phyloP scores from a whole-genome alignment of 805 yeast genomes.

The Scheffersomyces ergatensis region DNA sequence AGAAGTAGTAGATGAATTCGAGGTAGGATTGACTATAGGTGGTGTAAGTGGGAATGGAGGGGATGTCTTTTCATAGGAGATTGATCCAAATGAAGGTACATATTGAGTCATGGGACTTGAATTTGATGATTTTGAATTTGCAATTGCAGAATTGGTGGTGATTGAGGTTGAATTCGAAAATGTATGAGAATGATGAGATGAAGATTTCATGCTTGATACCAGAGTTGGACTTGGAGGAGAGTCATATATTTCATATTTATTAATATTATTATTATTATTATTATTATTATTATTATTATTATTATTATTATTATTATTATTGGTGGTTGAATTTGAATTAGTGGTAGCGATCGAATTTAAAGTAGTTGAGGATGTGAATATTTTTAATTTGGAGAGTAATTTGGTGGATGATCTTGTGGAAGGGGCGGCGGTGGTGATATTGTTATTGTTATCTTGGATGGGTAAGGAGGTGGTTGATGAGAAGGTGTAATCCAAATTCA shows the following conservation, averaged over 20 bases:
- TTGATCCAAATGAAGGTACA: background rate
- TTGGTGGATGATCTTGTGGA: background rate
- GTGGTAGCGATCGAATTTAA: too few relatives aligned
- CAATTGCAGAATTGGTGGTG: too few relatives aligned
- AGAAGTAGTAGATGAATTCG: too few relatives aligned
- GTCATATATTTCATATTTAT: background rate
- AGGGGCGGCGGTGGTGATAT: background rate
- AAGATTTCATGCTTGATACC: background rate
- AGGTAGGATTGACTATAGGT: too few relatives aligned
- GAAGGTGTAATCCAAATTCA: background rate
- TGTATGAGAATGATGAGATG: background rate
- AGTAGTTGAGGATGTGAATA: background rate
- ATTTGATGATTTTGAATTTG: background rate
- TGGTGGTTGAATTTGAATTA: background rate
- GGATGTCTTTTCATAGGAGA: background rate
- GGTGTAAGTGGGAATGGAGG: background rate
- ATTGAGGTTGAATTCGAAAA: background rate
- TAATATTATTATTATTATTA: too few relatives aligned
- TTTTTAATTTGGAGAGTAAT: background rate
- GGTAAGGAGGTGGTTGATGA: background rate
- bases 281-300: too few relatives aligned
- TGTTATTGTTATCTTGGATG: background rate
- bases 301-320: too few relatives aligned
- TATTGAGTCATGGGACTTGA: background rate
- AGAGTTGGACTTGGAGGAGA: background rate